Base-by-base conservation (phyloP, 331 rosid species). In the Quercus lobata region DNA sequence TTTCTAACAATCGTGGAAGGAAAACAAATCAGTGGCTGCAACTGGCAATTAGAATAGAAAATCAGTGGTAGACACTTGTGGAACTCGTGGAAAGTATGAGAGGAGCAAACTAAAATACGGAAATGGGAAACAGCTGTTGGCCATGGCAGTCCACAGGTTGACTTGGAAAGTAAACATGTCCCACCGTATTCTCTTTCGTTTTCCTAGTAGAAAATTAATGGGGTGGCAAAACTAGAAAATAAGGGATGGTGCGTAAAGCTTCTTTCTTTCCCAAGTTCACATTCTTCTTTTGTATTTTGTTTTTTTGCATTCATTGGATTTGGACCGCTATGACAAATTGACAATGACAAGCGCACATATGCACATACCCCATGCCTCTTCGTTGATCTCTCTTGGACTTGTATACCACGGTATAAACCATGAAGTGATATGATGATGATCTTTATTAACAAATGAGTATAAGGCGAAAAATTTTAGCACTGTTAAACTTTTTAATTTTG, bases 141-240 rank as follows among this genome's bases (percentile, higher is more conserved):
- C 78, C 77, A 79, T 74, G 80, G 21, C 76, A 69, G 58, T 63
- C 81, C 72, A 41, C 30, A 68, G 54, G 27, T 80, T 46, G 82
- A 79, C 87, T 81, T 18, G 82, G 84, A 53, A 81, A 78, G 79
- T 74, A 65, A 54, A 72, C 70, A n/a, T 37, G 1, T 41, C 46
- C 10, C 58, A 17, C 30, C 34, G 35, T 24, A 49, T 21, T 30
- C 22, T 17, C 17, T 29, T 49, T 21, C 32, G 35, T 19, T 49
- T 73, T 49, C 44, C 32, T 1, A 1, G 21, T 5, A 25, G 49
- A 56, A 16, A 25, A 46, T 6, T 8, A 41, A 41, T 41, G 46
- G 82, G 61, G 3, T 24, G 4, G 18, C 46, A 18, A 27, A n/a
- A 11, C 71, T 32, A 35, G 30, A 9, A 71, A 6, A 9, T 62